phyloP scores from a whole-genome alignment of 768 basidiomycete species.

The Pleurotus tuoliensis region DNA sequence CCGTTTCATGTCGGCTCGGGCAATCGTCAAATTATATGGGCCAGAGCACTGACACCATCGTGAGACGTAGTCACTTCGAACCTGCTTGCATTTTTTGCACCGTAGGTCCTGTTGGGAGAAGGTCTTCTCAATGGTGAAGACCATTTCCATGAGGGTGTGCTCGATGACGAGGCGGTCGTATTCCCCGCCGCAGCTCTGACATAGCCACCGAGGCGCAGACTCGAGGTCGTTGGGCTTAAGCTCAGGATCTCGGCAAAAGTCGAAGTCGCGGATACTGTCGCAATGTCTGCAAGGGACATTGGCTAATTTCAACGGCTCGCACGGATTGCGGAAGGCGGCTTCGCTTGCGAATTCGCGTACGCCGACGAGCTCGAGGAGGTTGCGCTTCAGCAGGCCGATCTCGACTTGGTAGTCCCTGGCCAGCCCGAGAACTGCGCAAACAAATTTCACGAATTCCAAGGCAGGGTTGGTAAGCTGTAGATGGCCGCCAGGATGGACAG shows the following conservation, averaged over 20 bases:
- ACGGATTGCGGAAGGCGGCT: slow-evolving; percentile 88
- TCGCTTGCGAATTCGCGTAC: slow-evolving; percentile 84
- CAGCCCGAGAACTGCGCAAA: slow-evolving; percentile 77
- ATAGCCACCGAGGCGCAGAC: slow-evolving; percentile 60
- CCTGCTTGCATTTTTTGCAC: slow-evolving; percentile 86
- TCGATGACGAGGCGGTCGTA: slow-evolving; percentile 90
- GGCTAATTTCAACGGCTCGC: slow-evolving; percentile 78
- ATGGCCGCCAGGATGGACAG: slow-evolving; percentile 82
- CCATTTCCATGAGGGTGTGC: slow-evolving; percentile 74
- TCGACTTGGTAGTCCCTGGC: slow-evolving; percentile 83
- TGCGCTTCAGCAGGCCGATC: slow-evolving; percentile 84
- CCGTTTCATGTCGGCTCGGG: slow-evolving; percentile 66
- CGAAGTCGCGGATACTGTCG: slow-evolving; percentile 84
- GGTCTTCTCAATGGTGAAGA: slow-evolving; percentile 63
- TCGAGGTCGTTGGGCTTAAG: slow-evolving; percentile 58
- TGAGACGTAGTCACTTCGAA: slow-evolving; percentile 85
- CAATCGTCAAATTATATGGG: slow-evolving; percentile 67
- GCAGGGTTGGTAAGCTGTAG: slow-evolving; percentile 74
- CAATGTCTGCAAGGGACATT: slow-evolving; percentile 89
- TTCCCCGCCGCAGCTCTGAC: slow-evolving; percentile 72
- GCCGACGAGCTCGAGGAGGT: slow-evolving; percentile 81
- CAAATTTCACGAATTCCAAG: slow-evolving; percentile 86
- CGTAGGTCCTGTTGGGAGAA: slow-evolving; percentile 89
- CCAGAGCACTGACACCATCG: slow-evolving; percentile 88
- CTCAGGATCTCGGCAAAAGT: slow-evolving; percentile 91